phyloP scores from a whole-genome alignment of 2,329 filamentous ascomycete genomes.

The Colletotrichum viniferum region DNA sequence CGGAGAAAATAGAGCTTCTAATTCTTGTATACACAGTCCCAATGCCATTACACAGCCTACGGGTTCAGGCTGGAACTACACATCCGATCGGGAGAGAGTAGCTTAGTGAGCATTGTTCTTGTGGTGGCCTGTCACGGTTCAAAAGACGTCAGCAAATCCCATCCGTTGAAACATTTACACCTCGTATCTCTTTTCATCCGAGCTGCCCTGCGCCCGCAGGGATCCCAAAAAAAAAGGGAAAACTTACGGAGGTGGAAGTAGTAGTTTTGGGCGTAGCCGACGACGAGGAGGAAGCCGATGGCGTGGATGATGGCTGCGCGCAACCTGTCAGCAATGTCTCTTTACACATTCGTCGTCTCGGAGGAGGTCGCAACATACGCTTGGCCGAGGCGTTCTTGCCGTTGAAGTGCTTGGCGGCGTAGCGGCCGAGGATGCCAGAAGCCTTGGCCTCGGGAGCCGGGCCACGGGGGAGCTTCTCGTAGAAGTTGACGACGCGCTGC shows the following conservation, averaged over 20 bases:
- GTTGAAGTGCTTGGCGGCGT: constrained; percentile 85
- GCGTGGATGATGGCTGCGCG: constrained; percentile 82
- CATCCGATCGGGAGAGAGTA: neutral
- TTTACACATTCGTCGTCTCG: neutral
- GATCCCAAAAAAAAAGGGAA: neutral
- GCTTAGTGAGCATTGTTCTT: constrained; percentile 99
- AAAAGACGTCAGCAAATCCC: neutral
- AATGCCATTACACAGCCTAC: constrained; percentile 20
- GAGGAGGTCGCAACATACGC: constrained; percentile 68
- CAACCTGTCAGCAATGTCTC: neutral
- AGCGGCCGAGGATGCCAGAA: constrained; percentile 83
- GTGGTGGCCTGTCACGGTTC: constrained; percentile 78
- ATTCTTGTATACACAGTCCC: constrained; percentile 25
- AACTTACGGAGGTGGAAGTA: constrained; percentile 98
- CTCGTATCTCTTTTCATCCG: constrained; percentile 2
- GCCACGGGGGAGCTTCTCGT: constrained; percentile 96
- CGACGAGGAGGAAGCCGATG: constrained; percentile 75
- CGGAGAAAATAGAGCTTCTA: constrained; percentile 16
- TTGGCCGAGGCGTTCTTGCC: constrained; percentile 88
- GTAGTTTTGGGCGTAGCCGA: constrained; percentile 98
- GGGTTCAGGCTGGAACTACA: constrained; percentile 12
- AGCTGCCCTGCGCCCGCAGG: neutral
- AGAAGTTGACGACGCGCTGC: constrained; percentile 98
- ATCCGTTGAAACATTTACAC: constrained; percentile 12
- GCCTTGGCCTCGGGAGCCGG: constrained; percentile 82